phyloP scores from a whole-genome alignment of 2,329 filamentous ascomycete genomes.

The Lecanicillium sp. region DNA sequence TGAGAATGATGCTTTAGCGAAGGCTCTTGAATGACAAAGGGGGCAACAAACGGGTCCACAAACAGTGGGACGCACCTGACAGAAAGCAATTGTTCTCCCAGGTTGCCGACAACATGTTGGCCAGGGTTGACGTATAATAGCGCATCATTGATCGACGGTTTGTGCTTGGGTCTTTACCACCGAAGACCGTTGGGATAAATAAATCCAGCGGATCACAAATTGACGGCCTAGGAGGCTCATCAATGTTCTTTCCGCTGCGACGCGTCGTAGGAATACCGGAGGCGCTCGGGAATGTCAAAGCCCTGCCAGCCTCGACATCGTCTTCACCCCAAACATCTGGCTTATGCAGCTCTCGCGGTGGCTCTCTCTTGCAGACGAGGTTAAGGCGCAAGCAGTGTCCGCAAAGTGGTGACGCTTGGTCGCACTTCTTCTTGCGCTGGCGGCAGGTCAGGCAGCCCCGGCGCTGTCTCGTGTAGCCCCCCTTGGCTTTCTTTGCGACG shows the following conservation, averaged over 20 bases:
- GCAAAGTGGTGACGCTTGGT: constrained; percentile 12
- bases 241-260: too few relatives aligned
- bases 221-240: too few relatives aligned
- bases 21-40: too few relatives aligned
- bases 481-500: too few relatives aligned
- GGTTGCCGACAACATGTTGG: constrained; percentile 10
- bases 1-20: too few relatives aligned
- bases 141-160: constrained; percentile 12
- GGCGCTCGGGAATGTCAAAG: too few relatives aligned
- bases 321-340: too few relatives aligned
- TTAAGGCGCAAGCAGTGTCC: constrained; percentile 13
- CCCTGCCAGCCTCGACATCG: too few relatives aligned
- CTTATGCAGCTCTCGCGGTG: constrained; percentile 8
- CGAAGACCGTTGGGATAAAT: too few relatives aligned
- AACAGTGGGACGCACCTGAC: constrained; percentile 11
- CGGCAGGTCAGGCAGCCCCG: constrained; percentile 15
- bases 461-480: constrained; percentile 14
- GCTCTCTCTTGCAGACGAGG: constrained; percentile 11
- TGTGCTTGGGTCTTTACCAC: constrained; percentile 2
- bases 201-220: too few relatives aligned
- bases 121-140: constrained; percentile 12
- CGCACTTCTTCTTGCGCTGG: constrained; percentile 14
- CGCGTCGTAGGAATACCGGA: too few relatives aligned
- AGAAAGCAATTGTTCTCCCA: constrained; percentile 14
- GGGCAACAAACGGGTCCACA: too few relatives aligned